phyloP scores from a whole-genome alignment of 2,329 filamentous ascomycete genomes.

The Leptoxyphium fumago region DNA sequence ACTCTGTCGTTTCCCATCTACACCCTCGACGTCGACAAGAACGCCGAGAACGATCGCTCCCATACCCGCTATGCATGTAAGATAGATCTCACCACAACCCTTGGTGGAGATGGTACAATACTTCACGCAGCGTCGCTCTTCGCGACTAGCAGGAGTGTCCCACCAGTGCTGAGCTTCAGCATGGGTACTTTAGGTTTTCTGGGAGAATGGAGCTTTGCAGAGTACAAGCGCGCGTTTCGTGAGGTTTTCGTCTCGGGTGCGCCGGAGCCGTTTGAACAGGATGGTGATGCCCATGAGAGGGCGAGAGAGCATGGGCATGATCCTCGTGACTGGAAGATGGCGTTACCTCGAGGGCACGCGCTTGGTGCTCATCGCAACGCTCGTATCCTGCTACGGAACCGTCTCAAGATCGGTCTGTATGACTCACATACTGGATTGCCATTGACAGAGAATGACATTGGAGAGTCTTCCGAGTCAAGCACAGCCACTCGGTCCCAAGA shows the following conservation, averaged over 20 bases:
- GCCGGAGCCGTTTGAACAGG: constrained; percentile 7
- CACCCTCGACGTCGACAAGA: constrained; percentile 16
- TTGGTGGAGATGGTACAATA: constrained; percentile 88
- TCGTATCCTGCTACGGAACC: constrained; percentile 71
- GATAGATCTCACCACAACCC: constrained; percentile 75
- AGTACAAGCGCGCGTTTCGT: constrained; percentile 82
- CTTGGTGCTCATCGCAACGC: constrained; percentile 62
- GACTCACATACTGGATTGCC: constrained; percentile 34
- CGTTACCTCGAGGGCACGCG: constrained; percentile 60
- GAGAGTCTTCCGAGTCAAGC: not conserved
- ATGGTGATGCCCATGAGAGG: constrained; percentile 4
- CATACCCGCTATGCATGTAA: constrained; percentile 52
- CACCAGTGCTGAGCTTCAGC: constrained; percentile 84
- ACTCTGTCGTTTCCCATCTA: constrained; percentile 62
- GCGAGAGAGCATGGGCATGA: constrained; percentile 5
- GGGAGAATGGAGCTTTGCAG: constrained; percentile 88
- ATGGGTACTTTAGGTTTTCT: constrained; percentile 94
- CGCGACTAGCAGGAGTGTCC: constrained; percentile 65
- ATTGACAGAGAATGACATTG: no score
- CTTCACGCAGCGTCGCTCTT: constrained; percentile 76
- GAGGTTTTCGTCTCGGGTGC: constrained; percentile 81
- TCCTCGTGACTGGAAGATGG: constrained; percentile 43
- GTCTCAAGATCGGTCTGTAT: constrained; percentile 75
- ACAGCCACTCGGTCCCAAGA: constrained; percentile 6
- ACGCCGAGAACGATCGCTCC: constrained; percentile 17